These are phyloP conservation scores for Trametes pubescens DNA, from an alignment of 1,284 basidiomycete species.

Conservation along the genomic window DNA sequence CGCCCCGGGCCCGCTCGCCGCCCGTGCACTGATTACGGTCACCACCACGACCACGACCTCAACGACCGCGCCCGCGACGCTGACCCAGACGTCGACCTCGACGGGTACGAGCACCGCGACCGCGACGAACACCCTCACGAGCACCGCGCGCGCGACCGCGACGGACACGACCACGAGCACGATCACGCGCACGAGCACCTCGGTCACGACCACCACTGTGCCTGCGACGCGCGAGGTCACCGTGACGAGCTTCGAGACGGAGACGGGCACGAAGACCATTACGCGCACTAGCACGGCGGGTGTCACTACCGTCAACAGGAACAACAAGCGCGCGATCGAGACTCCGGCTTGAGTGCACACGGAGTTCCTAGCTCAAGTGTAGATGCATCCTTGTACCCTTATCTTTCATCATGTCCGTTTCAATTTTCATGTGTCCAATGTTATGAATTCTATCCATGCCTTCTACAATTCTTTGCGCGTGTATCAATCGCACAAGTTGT, in stretches of 20 bases:
- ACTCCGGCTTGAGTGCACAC: not conserved
- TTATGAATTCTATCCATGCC: no score
- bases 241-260: not conserved
- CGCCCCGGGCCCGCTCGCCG: not conserved
- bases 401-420: no score
- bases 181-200: slow-evolving; percentile 4
- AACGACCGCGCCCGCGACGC: not conserved
- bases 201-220: not conserved
- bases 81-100: not conserved
- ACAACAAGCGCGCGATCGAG: not conserved
- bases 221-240: slow-evolving; percentile 8
- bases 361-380: no score
- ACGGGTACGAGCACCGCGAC: slow-evolving; percentile 1
- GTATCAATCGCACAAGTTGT: no score
- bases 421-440: no score
- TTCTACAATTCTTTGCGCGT: no score
- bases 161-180: slow-evolving; percentile 8
- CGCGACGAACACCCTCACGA: not conserved
- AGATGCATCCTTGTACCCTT: no score
- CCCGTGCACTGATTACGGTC: not conserved
- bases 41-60: not conserved
- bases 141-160: slow-evolving; percentile 4
- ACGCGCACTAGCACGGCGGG: slow-evolving; percentile 16
- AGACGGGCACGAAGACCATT: not conserved
- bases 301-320: slow-evolving; percentile 9